A percentile compares a stretch with the other conserved stretches of the same genome.
These are phyloP conservation scores for Yamadazyma laniorum DNA, from an alignment of 805 yeast species.

Conservation along the genomic window DNA sequence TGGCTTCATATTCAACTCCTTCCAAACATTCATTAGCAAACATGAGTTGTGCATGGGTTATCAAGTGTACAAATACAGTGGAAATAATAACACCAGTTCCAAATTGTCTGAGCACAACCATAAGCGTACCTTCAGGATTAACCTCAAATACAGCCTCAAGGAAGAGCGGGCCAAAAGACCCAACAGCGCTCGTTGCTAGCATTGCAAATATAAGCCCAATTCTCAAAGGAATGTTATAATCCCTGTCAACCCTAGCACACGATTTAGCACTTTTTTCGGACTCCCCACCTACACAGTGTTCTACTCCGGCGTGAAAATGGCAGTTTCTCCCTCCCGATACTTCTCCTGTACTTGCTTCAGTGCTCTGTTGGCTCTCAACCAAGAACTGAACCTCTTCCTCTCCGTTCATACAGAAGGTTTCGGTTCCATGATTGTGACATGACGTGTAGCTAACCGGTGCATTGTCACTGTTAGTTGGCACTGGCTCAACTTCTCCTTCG, in stretches of 20 bases:
- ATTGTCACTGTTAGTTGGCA: constrained; percentile 15
- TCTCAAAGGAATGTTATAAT: constrained; percentile 26
- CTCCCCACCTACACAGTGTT: constrained; percentile 20
- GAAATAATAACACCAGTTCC: constrained; percentile 33
- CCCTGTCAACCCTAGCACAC: constrained; percentile 26
- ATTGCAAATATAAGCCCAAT: constrained; percentile 35
- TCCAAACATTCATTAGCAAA: constrained; percentile 24
- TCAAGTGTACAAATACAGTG: constrained; percentile 32
- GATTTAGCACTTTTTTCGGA: constrained; percentile 5
- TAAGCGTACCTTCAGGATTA: constrained; percentile 13
- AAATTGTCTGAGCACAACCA: constrained; percentile 20
- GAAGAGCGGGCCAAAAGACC: constrained; percentile 31
- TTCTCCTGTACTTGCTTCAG: too few relatives aligned
- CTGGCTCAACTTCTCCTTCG: constrained; percentile 22
- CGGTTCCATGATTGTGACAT: constrained; percentile 21
- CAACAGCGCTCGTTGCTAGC: constrained; percentile 31
- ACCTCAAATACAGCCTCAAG: constrained; percentile 19
- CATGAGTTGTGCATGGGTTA: constrained; percentile 29
- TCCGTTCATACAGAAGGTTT: constrained; percentile 18
- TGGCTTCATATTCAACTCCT: constrained; percentile 22
- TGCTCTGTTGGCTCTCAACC: too few relatives aligned
- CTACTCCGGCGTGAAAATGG: constrained; percentile 35
- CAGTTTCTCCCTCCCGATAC: too few relatives aligned
- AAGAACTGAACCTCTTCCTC: constrained; percentile 19
- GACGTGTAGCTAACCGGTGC: constrained; percentile 17